These are phyloP conservation scores for Prunus dulcis DNA, from an alignment of 306 rosid genomes.

Conservation along the genomic window DNA sequence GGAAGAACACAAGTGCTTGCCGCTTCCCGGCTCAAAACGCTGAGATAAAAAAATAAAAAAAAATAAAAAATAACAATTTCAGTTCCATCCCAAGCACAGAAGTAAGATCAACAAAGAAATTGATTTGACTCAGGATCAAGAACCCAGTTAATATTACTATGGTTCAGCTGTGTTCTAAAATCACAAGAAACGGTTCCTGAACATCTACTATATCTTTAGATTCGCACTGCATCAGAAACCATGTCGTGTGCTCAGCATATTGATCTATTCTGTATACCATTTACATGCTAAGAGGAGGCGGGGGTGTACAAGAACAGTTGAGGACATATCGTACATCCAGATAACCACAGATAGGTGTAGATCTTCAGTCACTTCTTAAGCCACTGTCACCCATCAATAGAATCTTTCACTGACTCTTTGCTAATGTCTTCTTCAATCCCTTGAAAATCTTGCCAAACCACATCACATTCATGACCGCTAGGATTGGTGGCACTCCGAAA, in stretches of 20 bases:
- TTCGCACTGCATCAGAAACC: not conserved
- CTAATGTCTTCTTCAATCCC: constrained; percentile 83
- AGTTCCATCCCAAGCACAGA: not conserved
- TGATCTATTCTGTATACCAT: not conserved
- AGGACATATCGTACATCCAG: not conserved
- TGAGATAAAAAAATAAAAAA: not conserved
- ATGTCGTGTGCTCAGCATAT: not conserved
- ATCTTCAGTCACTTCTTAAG: not conserved
- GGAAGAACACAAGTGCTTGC: not conserved
- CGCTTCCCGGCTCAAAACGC: not conserved
- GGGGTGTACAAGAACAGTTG: not conserved
- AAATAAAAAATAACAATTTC: no score
- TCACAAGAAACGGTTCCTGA: not conserved
- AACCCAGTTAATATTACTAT: not conserved
- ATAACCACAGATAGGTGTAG: not conserved
- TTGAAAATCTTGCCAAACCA: constrained; percentile 83
- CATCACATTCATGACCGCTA: constrained; percentile 78
- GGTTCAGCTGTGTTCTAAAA: not conserved
- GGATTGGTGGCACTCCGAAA: constrained; percentile 56
- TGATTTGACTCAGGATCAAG: not conserved
- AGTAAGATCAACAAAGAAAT: not conserved
- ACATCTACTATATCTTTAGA: not conserved
- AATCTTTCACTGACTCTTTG: constrained; percentile 69
- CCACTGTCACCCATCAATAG: not conserved
- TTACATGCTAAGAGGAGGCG: not conserved